phyloP scores from a whole-genome alignment of 495 filamentous ascomycete species.

The Aspergillus affinis region DNA sequence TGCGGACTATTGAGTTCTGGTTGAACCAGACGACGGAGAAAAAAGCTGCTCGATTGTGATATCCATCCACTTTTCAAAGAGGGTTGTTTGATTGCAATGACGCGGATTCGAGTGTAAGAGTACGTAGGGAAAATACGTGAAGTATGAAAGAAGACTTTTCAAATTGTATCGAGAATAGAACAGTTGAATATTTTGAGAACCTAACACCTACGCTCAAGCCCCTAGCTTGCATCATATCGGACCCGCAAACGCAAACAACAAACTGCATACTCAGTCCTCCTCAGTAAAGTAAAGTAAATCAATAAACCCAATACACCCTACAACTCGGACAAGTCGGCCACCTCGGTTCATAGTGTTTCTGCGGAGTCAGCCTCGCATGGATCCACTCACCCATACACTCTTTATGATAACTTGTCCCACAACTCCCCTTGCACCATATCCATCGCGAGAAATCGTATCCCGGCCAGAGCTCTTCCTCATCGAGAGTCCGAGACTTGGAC shows the following conservation, averaged over 20 bases:
- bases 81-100: not conserved
- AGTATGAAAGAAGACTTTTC: too few relatives aligned
- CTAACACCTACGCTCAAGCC: not conserved
- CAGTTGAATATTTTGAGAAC: too few relatives aligned
- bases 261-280: too few relatives aligned
- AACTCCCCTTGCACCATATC: not conserved
- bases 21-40: slow-evolving; percentile 26
- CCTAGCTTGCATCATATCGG: not conserved
- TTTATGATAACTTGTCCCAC: not conserved
- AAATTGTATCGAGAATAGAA: not conserved
- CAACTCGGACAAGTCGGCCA: slow-evolving; percentile 20
- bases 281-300: not conserved
- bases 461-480: not conserved
- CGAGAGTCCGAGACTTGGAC: too few relatives aligned
- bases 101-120: too few relatives aligned
- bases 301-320: slow-evolving; percentile 15
- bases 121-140: too few relatives aligned
- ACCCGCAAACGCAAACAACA: not conserved
- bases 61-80: too few relatives aligned
- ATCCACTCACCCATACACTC: slow-evolving; percentile 11
- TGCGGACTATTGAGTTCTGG: slow-evolving; percentile 41
- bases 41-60: slow-evolving; percentile 13
- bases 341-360: not conserved
- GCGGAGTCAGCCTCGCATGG: not conserved
- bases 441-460: not conserved